Conservation (phyloP, 2,329 filamentous ascomycete species). For the Mycosphaerella sp. region DNA sequence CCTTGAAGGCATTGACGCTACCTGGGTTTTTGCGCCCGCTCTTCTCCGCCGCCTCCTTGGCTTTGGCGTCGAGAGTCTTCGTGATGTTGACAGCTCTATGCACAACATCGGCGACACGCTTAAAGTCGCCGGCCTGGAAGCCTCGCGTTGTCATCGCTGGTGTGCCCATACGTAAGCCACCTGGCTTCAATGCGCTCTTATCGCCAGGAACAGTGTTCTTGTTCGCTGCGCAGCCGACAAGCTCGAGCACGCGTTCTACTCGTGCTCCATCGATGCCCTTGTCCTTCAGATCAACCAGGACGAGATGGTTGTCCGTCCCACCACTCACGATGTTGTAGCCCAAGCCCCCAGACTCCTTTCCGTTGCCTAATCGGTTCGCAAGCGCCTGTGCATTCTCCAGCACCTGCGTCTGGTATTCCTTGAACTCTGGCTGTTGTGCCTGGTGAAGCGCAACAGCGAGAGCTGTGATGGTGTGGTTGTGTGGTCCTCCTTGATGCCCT, state of each 20-base stretch:
- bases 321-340: constrained; percentile 87
- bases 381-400: constrained; percentile 87
- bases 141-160: constrained; percentile 97
- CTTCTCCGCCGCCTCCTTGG: constrained; percentile 61
- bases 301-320: constrained; percentile 95
- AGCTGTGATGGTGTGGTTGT: constrained; percentile 98
- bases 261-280: constrained; percentile 86
- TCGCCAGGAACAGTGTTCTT: constrained; percentile 99
- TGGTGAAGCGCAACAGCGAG: constrained; percentile 92
- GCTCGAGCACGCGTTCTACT: constrained; percentile 90
- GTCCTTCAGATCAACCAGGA: constrained; percentile 84
- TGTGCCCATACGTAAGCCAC: constrained; percentile 87
- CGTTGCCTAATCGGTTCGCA: constrained; percentile 57
- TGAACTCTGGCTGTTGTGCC: constrained; percentile 82
- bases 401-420: constrained; percentile 83
- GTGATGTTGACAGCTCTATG: constrained; percentile 76
- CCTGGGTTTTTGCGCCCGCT: constrained; percentile 60
- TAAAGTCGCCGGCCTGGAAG: constrained; percentile 84
- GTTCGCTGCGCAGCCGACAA: constrained; percentile 98
- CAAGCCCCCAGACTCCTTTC: constrained; percentile 67
- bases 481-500: constrained; percentile 93
- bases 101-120: constrained; percentile 75
- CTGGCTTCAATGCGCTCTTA: constrained; percentile 85
- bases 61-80: constrained; percentile 65
- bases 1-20: constrained; percentile 60